These are phyloP conservation scores for Colletotrichum sp. DNA, from an alignment of 2,329 filamentous ascomycete genomes.

Conservation along the genomic window DNA sequence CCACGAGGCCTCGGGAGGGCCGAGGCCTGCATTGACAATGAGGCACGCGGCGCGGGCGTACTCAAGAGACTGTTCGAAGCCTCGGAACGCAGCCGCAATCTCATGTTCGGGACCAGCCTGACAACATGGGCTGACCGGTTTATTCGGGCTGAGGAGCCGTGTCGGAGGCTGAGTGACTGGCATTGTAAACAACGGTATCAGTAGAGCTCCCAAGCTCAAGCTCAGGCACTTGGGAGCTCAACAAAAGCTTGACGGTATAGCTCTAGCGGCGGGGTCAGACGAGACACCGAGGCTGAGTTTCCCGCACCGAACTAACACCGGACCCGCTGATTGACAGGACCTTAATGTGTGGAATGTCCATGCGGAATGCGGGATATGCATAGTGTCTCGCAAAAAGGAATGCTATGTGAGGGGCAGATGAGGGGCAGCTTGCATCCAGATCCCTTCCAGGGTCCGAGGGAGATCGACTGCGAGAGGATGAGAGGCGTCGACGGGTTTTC, in stretches of 20 bases:
- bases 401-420: not conserved
- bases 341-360: slow-evolving; percentile 18
- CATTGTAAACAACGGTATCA: not conserved
- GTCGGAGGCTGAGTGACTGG: not conserved
- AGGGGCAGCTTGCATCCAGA: not conserved
- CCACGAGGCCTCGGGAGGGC: not conserved
- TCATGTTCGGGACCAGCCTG: not conserved
- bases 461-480: not conserved
- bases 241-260: slow-evolving; percentile 12
- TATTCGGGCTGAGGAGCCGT: not conserved
- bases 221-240: not conserved
- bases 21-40: not conserved
- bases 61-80: not conserved
- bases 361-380: not conserved
- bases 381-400: not conserved
- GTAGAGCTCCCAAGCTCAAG: not conserved
- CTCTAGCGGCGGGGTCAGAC: not conserved
- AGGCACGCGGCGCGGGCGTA: not conserved
- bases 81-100: slow-evolving; percentile 4
- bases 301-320: not conserved
- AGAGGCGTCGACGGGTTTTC: not conserved
- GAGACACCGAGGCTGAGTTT: slow-evolving; percentile 3
- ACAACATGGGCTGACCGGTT: not conserved
- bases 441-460: not conserved
- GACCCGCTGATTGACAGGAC: slow-evolving; percentile 10